These are phyloP conservation scores for Eudorina sp. DNA, from an alignment of 139 green algal species.

Conservation along the genomic window DNA sequence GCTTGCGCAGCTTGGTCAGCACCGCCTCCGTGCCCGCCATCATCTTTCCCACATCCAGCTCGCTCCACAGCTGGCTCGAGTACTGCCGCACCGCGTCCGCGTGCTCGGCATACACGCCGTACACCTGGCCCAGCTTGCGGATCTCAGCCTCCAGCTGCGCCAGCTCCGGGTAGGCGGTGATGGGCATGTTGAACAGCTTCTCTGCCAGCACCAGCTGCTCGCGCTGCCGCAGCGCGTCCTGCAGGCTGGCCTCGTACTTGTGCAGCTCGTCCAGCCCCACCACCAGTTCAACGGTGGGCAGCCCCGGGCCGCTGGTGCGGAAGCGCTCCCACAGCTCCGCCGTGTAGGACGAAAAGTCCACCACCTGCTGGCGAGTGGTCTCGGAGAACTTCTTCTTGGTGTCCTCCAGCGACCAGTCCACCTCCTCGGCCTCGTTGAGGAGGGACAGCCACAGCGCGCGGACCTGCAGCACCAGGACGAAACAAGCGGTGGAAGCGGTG, in stretches of 20 bases:
- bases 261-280: slow-evolving; percentile 68
- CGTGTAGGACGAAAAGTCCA: slow-evolving; percentile 65
- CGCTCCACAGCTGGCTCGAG: slow-evolving; percentile 80
- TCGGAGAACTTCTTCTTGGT: slow-evolving; percentile 81
- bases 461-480: slow-evolving; percentile 16
- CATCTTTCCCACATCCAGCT: slow-evolving; percentile 87
- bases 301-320: slow-evolving; percentile 60
- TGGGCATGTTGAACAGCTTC: slow-evolving; percentile 89
- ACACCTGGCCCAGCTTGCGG: slow-evolving; percentile 78
- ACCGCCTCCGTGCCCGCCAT: slow-evolving; percentile 72
- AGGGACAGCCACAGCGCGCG: slow-evolving; percentile 57
- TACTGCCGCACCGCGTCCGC: slow-evolving; percentile 72
- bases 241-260: slow-evolving; percentile 63
- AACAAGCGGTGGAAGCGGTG: background rate
- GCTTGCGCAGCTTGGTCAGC: slow-evolving; percentile 65
- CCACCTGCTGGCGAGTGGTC: slow-evolving; percentile 75
- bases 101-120: slow-evolving; percentile 83
- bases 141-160: slow-evolving; percentile 77
- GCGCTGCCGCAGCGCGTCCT: slow-evolving; percentile 60
- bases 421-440: slow-evolving; percentile 67
- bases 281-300: slow-evolving; percentile 63
- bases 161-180: slow-evolving; percentile 83
- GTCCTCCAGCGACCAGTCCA: slow-evolving; percentile 77
- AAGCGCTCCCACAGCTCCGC: slow-evolving; percentile 63
- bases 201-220: slow-evolving; percentile 87